Evolutionary conservation across 2,329 filamentous ascomycete species (phyloP).

Genomic region (Colletotrichum brevisporum): DNA sequence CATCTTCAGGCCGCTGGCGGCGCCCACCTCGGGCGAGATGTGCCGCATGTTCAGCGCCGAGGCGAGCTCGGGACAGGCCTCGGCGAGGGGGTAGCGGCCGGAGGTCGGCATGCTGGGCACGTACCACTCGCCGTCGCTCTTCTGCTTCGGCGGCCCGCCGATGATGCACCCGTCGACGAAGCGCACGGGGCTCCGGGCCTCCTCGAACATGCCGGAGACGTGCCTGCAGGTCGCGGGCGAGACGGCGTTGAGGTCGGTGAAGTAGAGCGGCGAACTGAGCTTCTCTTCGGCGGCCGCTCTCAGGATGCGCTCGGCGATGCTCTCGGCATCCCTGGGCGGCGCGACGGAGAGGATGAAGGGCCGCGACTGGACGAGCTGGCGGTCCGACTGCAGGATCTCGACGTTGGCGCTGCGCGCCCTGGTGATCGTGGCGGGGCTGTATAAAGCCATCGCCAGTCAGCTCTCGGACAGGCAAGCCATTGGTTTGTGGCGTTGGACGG

Average conservation of each 20-base stretch:
- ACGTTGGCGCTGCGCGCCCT: constrained; percentile 68
- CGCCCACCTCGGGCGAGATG: constrained; percentile 64
- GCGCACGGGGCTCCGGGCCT: constrained; percentile 55
- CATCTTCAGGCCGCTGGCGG: constrained; percentile 74
- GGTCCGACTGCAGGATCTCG: constrained; percentile 67
- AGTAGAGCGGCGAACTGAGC: constrained; percentile 63
- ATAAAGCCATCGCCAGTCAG: too few relatives aligned
- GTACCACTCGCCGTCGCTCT: constrained; percentile 51
- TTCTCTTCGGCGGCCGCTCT: constrained; percentile 59
- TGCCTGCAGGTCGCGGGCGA: constrained; percentile 66
- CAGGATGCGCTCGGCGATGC: constrained; percentile 71
- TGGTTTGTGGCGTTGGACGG: neutral
- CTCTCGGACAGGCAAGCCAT: neutral
- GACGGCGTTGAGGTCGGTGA: constrained; percentile 76
- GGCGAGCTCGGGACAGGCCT: constrained; percentile 56
- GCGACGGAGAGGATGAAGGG: constrained; percentile 77
- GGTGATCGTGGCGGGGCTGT: constrained; percentile 69
- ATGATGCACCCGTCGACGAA: constrained; percentile 73
- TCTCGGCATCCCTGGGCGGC: constrained; percentile 72
- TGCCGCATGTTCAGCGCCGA: constrained; percentile 63
- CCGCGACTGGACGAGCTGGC: constrained; percentile 67
- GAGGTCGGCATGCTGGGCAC: constrained; percentile 63
- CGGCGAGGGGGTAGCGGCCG: constrained; percentile 59
- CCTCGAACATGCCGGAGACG: constrained; percentile 61
- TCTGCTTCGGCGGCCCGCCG: constrained; percentile 63